Evolutionary conservation across 2,329 filamentous ascomycete genomes (phyloP), one percentile per base, ranked within the genome.

Genomic region (Xenoacremonium recifei): DNA sequence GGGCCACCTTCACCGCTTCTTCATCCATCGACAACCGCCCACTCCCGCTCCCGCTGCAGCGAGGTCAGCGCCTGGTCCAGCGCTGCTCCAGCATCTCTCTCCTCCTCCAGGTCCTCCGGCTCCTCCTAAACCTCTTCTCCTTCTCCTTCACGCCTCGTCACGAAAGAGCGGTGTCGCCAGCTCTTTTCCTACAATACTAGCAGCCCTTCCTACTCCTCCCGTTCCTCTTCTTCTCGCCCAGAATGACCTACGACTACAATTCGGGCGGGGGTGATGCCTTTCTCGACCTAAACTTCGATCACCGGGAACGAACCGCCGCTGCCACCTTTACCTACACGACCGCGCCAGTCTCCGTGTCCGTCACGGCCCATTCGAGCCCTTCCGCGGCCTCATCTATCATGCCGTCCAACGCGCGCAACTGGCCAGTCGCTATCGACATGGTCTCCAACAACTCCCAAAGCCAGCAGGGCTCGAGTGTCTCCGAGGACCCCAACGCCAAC

Each of bases 241-340:
- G 62, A 60, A 71, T 72, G 80, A 76, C 73, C 67, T 75, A 77
- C 71, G 76, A 82, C 61, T 84, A 79, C 70, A 76, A 76, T 62
- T 70, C 71, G 62, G 72, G 71, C 66, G 63, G 66, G 61, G 74
- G 72, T 65, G 78, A 83, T 64, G 76, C 72, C 62, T 73, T 84
- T 60, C 62, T 84, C 61, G 79, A 83, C 61, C 70, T 83, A 60
- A 74, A 68, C 55, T 83, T 75, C 67, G 76, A 83, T 62, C 73
- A 73, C 58, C 73, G 74, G 61, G 79, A 78, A 59, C 71, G 75
- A 50, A 72, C 70, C 64, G 71, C 69, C 39, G 70, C 57, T 53
- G 53, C 57, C 48, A n/a, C n/a, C n/a, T 47, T n/a, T 15, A 31
- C 53, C 15, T 55, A 58, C 39, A 48, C 54, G 47, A 54, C 56